phyloP scores from a whole-genome alignment of 371 early-diverging fungal species.

The Rhizopus arrhizus region DNA sequence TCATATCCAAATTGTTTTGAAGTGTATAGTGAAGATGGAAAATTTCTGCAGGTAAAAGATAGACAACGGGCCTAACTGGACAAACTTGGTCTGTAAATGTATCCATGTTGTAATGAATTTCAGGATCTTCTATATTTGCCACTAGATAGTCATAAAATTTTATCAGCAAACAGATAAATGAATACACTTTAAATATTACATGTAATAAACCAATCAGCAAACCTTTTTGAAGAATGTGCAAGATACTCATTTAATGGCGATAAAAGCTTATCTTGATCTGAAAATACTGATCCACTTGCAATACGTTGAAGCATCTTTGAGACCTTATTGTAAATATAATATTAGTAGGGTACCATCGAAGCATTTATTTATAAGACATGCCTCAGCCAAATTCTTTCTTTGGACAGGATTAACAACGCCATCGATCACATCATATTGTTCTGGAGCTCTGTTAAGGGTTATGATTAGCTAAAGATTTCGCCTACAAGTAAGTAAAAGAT shows the following conservation, averaged over 20 bases:
- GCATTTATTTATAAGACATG: constrained; percentile 12
- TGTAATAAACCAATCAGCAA: constrained; percentile 73
- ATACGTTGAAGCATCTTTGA: constrained; percentile 93
- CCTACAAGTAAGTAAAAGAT: background rate
- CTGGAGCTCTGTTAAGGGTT: constrained; percentile 78
- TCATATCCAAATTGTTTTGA: constrained; percentile 69
- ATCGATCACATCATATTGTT: constrained; percentile 94
- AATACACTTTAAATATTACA: constrained; percentile 41
- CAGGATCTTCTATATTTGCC: constrained; percentile 81
- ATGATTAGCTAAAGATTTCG: background rate
- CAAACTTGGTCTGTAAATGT: constrained; percentile 83
- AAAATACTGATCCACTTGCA: constrained; percentile 76
- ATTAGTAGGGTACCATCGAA: background rate
- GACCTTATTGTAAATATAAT: constrained; percentile 48
- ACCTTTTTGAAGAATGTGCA: constrained; percentile 69
- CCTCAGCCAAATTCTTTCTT: constrained; percentile 93
- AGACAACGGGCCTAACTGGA: constrained; percentile 84
- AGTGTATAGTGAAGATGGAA: constrained; percentile 85
- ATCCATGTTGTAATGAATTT: constrained; percentile 89
- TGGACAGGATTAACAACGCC: constrained; percentile 80
- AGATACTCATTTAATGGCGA: constrained; percentile 84
- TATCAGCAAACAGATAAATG: no score
- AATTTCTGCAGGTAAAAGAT: constrained; percentile 87
- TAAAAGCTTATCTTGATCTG: constrained; percentile 70
- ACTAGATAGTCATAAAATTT: constrained; percentile 43